A percentile compares a stretch with the other conserved stretches of the same genome.
Conservation (phyloP, 441 rosid species). For the Rhodomyrtus psidioides region DNA sequence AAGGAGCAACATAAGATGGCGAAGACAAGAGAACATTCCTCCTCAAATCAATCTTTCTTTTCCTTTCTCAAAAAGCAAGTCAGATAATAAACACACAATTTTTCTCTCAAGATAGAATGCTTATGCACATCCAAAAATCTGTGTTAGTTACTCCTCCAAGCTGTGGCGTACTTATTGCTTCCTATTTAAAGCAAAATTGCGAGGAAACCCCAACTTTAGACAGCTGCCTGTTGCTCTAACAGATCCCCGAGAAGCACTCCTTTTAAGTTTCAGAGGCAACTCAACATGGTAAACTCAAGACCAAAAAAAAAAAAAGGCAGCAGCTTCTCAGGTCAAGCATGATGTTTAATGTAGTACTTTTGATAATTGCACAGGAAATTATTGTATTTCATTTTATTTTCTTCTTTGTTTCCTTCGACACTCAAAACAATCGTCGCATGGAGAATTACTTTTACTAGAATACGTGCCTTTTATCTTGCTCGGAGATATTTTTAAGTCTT, state of each 20-base stretch:
- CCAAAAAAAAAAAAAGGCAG: background rate
- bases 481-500: constrained; percentile 74
- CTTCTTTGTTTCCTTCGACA: constrained; percentile 86
- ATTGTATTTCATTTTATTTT: constrained; percentile 12
- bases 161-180: background rate
- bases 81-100: background rate
- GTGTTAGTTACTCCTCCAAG: background rate
- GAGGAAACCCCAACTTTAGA: background rate
- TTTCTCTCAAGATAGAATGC: background rate
- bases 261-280: background rate
- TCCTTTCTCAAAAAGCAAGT: background rate
- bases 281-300: background rate
- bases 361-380: background rate
- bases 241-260: background rate
- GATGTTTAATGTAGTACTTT: background rate
- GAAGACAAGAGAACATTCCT: background rate
- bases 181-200: background rate
- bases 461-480: constrained; percentile 44
- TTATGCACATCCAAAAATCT: background rate
- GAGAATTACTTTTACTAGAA: constrained; percentile 25
- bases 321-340: background rate
- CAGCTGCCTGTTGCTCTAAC: background rate
- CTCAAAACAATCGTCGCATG: constrained; percentile 70
- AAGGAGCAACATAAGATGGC: background rate
- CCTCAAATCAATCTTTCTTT: background rate